Evolutionary conservation across 441 rosid genomes (phyloP).

Genomic region (Corymbia citriodora): DNA sequence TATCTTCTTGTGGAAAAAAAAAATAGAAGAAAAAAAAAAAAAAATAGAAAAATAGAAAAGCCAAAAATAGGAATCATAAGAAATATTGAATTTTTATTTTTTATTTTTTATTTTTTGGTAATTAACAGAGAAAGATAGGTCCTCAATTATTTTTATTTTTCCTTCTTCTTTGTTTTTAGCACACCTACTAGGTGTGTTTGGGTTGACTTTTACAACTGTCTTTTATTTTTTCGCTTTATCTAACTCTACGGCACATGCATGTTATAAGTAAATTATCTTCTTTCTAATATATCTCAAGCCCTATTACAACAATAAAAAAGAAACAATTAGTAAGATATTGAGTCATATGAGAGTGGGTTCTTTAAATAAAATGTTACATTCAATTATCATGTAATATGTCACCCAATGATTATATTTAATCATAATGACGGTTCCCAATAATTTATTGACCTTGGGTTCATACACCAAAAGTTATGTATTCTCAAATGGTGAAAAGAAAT

Average conservation of each 20-base stretch:
- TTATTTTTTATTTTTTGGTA: background rate
- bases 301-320: background rate
- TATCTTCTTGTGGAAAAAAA: background rate
- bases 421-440: background rate
- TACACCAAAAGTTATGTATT: background rate
- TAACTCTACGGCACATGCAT: background rate
- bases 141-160: background rate
- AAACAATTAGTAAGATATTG: background rate
- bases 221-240: background rate
- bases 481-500: background rate
- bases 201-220: background rate
- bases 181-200: background rate
- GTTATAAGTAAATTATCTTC: background rate
- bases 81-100: background rate
- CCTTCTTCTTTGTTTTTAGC: background rate
- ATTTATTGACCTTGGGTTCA: background rate
- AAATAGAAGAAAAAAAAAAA: fast-evolving
- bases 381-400: background rate
- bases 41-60: background rate
- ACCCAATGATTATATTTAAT: background rate
- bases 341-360: background rate
- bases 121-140: background rate
- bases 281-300: background rate
- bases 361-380: background rate
- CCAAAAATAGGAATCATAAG: background rate